These are phyloP conservation scores for Brettanomyces naardenensis DNA, from an alignment of 805 yeast genomes.

Conservation along the genomic window DNA sequence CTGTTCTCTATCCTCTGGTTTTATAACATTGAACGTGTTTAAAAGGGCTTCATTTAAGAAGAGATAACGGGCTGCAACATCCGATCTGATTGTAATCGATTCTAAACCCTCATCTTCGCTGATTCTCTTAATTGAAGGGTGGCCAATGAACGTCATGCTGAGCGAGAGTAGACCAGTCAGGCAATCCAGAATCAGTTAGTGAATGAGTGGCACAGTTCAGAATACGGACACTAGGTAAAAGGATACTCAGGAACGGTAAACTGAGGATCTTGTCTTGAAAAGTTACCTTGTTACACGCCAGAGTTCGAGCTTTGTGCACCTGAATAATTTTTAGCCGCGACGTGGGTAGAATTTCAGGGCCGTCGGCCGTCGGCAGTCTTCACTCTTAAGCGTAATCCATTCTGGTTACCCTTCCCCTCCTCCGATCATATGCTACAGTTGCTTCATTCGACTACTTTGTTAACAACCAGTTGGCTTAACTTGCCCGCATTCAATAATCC, in stretches of 20 bases:
- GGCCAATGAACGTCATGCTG: conserved; percentile 10
- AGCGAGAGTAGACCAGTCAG: too few relatives aligned
- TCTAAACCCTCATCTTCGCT: conserved; percentile 18
- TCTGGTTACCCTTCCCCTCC: too few relatives aligned
- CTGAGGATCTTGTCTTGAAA: too few relatives aligned
- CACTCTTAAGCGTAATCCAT: not conserved
- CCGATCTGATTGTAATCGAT: conserved; percentile 25
- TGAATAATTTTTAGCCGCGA: not conserved
- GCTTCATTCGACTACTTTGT: too few relatives aligned
- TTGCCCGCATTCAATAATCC: too few relatives aligned
- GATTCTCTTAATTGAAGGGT: conserved; percentile 19
- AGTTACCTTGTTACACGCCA: too few relatives aligned
- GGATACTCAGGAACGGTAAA: not conserved
- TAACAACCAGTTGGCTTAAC: too few relatives aligned
- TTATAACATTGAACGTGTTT: conserved; percentile 12
- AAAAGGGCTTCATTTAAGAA: conserved; percentile 25
- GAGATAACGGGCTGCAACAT: conserved; percentile 26
- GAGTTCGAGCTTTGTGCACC: not conserved
- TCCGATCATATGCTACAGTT: too few relatives aligned
- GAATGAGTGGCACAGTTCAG: not conserved
- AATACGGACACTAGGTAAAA: not conserved
- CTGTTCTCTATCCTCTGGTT: conserved; percentile 5
- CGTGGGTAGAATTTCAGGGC: not conserved
- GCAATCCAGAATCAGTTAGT: not conserved
- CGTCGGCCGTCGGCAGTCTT: not conserved